Base-by-base conservation (phyloP, 768 basidiomycete species). In the Podaxis sp. region DNA sequence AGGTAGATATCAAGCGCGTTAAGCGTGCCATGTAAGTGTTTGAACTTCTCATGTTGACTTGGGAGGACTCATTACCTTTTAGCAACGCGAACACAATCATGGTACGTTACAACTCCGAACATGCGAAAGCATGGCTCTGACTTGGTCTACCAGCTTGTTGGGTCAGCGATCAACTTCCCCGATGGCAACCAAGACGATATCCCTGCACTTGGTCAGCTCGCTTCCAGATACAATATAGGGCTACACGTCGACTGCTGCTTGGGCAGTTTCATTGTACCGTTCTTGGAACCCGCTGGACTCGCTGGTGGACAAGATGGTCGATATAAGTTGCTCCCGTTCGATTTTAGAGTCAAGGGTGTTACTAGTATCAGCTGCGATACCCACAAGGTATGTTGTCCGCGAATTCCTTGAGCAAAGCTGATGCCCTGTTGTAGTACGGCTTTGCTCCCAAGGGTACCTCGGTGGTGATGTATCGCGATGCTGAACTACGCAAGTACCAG, bases 311-410 rank as follows among this genome's bases (percentile, higher is more conserved):
- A 82, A 64, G 68, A 71, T 8, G 86, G 86, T 11, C 78, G 77
- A 60, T 88, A 81, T 67, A 83, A 82, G 63, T 71, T 90, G 24
- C 74, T 80, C 40, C 89, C 86, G 0, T 99, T 98, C 71, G 96
- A 99, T 75, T 99, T 99, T 75, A 79, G 87, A 22, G 88, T 98
- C 2, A 81, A 84, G 2, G 96, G 96, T 3, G 96, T 99, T 24
- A 98, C 96, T 2, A 89, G 88, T 68, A 93, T 98, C 60, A 95
- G 93, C 64, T 97, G 96, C 73, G 96, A 99, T 79, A 94, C 93
- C 6, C 95, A 97, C 78, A 96, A 96, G 79, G 92, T 90, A 68
- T 54, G 69, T 55, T 9, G 40, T 61, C 48, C 15, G 28, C 63
- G 5, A 9, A 22, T 42, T 51, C 49, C 19, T 17, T 52, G 26